A percentile compares a stretch with the other conserved stretches of the same genome.
phyloP scores from a whole-genome alignment of 257 asterid species.

The Cordia subcordata region DNA sequence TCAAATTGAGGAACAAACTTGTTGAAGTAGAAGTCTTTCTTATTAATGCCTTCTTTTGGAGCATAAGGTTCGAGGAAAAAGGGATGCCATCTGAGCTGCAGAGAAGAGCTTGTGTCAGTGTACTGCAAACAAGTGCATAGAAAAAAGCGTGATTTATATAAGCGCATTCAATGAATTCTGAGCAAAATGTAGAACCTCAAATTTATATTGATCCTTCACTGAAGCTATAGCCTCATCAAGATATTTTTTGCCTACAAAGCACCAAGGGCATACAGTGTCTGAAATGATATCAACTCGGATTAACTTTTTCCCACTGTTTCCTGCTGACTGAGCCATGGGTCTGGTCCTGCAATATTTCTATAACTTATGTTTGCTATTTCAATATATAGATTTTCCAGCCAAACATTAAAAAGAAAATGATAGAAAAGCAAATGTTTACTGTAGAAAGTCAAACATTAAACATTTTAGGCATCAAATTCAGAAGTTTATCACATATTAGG shows the following conservation, averaged over 20 bases:
- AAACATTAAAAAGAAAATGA: too few relatives aligned
- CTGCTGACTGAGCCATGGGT: conserved; percentile 39
- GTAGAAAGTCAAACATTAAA: too few relatives aligned
- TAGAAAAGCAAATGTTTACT: neutral
- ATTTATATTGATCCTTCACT: conserved; percentile 37
- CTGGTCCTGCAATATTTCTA: conserved; percentile 11
- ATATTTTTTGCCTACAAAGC: conserved; percentile 77
- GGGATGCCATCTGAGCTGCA: conserved; percentile 49
- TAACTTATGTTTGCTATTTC: too few relatives aligned
- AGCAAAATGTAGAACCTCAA: conserved; percentile 24
- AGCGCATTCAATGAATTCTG: neutral
- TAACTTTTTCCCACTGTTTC: conserved; percentile 46
- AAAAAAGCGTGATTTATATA: neutral
- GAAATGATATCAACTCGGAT: conserved; percentile 53
- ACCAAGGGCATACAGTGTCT: conserved; percentile 93
- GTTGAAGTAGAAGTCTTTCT: conserved; percentile 49
- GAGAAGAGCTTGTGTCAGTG: neutral
- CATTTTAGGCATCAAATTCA: too few relatives aligned
- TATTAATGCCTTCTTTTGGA: conserved; percentile 63
- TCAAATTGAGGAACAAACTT: conserved; percentile 58
- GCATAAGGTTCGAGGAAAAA: conserved; percentile 57
- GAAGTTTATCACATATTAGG: too few relatives aligned
- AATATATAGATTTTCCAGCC: too few relatives aligned
- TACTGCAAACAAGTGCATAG: neutral
- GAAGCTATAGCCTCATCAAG: conserved; percentile 72